Percentiles rank a stretch among this genome's conserved stretches.
These are phyloP conservation scores for Schwanniomyces pseudopolymorphus DNA, from an alignment of 805 yeast species.

Conservation along the genomic window DNA sequence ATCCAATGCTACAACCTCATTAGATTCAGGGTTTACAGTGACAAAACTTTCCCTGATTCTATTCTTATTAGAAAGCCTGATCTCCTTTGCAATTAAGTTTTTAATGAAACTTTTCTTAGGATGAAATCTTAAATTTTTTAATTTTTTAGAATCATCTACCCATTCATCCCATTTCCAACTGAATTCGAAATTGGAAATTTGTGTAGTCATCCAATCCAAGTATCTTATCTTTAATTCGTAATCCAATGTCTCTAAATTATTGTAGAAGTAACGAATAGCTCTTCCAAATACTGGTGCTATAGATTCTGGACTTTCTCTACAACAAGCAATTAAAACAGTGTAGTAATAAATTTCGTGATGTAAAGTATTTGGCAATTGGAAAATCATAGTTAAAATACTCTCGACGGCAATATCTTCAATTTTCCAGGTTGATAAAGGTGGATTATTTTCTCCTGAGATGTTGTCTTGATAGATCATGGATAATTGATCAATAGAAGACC, in stretches of 20 bases:
- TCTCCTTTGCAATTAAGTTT: constrained; percentile 79
- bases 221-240: constrained; percentile 71
- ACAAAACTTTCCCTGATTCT: constrained; percentile 69
- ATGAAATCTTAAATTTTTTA: constrained; percentile 51
- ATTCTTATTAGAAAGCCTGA: constrained; percentile 74
- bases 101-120: constrained; percentile 73
- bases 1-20: constrained; percentile 31
- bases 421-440: constrained; percentile 73
- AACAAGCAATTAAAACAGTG: constrained; percentile 81
- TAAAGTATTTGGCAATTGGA: constrained; percentile 67
- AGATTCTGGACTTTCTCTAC: constrained; percentile 67
- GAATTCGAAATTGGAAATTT: constrained; percentile 88
- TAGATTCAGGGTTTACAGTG: constrained; percentile 27
- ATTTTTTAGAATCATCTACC: constrained; percentile 57
- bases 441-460: constrained; percentile 36
- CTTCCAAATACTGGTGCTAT: constrained; percentile 95
- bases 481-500: constrained; percentile 74
- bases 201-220: constrained; percentile 90
- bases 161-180: constrained; percentile 99
- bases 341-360: constrained; percentile 78
- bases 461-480: constrained; percentile 41
- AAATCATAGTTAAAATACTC: constrained; percentile 72
- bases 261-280: constrained; percentile 80
- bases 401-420: constrained; percentile 89
- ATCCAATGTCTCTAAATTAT: constrained; percentile 65